A percentile compares a stretch with the other conserved stretches of the same genome.
Evolutionary conservation across 805 yeast genomes (phyloP).

Genomic region (Candida sphagnicola): DNA sequence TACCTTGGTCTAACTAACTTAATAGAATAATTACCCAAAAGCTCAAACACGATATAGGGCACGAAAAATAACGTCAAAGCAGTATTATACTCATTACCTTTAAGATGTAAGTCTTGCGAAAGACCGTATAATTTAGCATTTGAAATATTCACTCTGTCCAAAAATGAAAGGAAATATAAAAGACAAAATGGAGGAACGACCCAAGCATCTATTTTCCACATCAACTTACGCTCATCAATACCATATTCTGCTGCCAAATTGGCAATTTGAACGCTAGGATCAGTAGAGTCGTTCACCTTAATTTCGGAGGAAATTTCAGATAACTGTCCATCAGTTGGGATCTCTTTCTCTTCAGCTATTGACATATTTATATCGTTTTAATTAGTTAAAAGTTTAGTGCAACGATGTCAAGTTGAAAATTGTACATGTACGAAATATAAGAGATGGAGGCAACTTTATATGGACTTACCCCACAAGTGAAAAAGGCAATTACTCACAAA

Average conservation of each 20-base stretch:
- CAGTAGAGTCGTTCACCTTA: background rate
- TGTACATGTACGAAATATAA: background rate
- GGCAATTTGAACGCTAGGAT: conserved; percentile 12
- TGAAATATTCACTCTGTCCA: conserved; percentile 79
- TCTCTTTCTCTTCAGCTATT: background rate
- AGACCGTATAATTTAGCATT: conserved; percentile 77
- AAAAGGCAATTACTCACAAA: background rate
- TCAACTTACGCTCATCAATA: conserved; percentile 51
- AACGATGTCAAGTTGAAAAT: too few species aligned
- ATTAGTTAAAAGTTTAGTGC: too few species aligned
- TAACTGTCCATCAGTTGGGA: background rate
- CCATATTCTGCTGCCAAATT: conserved; percentile 29
- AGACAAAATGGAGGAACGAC: conserved; percentile 76
- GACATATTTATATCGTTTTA: too few species aligned
- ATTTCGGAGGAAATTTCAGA: background rate
- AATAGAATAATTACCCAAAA: conserved; percentile 59
- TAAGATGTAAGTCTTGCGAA: conserved; percentile 48
- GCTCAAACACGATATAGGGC: conserved; percentile 63
- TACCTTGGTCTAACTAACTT: conserved; percentile 59
- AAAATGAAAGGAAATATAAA: conserved; percentile 69
- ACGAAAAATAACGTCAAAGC: conserved; percentile 70
- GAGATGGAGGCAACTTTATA: too few species aligned
- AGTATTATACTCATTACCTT: conserved; percentile 57
- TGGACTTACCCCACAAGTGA: background rate
- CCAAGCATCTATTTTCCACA: conserved; percentile 63